Percentiles rank a stretch among this genome's conserved stretches.
These are phyloP conservation scores for Globisporangium cystogenes DNA, from an alignment of 352 stramenopile genomes.

Conservation along the genomic window DNA sequence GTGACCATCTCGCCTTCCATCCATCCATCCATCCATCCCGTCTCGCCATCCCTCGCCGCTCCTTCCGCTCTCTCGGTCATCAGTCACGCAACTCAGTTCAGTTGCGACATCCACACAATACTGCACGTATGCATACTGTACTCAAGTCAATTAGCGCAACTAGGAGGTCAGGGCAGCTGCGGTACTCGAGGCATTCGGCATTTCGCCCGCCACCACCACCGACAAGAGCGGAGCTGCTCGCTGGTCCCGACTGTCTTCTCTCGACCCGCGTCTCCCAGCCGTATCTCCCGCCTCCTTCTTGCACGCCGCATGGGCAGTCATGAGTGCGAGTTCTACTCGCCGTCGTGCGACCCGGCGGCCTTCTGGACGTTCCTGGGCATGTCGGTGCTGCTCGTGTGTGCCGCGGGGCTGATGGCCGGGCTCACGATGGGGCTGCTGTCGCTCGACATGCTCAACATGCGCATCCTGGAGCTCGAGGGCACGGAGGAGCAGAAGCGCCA, in stretches of 20 bases:
- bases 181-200: background rate
- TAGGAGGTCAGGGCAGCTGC: no score
- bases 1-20: no score
- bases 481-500: slow-evolving; percentile 63
- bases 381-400: slow-evolving; percentile 41
- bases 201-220: background rate
- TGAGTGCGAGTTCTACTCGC: slow-evolving; percentile 53
- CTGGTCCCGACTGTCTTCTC: no score
- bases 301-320: slow-evolving; percentile 5
- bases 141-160: no score
- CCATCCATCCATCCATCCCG: no score
- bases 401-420: slow-evolving; percentile 64
- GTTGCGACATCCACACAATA: no score
- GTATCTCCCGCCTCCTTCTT: no score
- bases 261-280: no score
- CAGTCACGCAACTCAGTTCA: background rate
- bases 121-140: no score
- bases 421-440: slow-evolving; percentile 74
- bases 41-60: no score
- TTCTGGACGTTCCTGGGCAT: slow-evolving; percentile 57
- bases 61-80: no score
- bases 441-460: slow-evolving; percentile 77
- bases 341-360: slow-evolving; percentile 51
- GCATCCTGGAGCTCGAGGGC: slow-evolving; percentile 76
- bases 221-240: background rate